A percentile compares a stretch with the other conserved stretches of the same genome.
Conservation (phyloP, 352 stramenopile species). For the Thalassiosira livingstoniorum region DNA sequence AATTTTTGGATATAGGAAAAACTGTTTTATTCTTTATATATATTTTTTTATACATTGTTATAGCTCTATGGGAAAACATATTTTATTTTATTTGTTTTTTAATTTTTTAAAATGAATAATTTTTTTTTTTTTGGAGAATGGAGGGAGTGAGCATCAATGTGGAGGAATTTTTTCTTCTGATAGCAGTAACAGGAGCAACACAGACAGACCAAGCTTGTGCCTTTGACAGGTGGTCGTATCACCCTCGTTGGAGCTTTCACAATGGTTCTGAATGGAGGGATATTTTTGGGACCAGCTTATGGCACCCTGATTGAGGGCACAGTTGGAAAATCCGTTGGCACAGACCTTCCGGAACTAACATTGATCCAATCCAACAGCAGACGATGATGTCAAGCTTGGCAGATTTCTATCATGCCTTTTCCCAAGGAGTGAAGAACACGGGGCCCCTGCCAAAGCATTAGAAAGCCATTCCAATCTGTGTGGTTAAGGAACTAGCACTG, state of each 20-base stretch:
- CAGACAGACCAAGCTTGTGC: no score
- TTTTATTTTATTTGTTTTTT: no score
- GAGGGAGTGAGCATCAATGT: no score
- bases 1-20: no score
- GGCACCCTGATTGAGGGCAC: slow-evolving; percentile 5
- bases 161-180: no score
- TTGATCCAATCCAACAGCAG: neutral
- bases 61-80: no score
- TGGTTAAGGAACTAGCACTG: neutral
- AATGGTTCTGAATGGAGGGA: neutral
- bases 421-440: neutral
- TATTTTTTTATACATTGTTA: no score
- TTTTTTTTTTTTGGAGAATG: no score
- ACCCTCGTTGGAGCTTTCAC: slow-evolving; percentile 1
- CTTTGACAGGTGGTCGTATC: no score
- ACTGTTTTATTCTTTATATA: no score
- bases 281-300: slow-evolving; percentile 3
- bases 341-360: slow-evolving; percentile 4
- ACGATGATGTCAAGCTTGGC: neutral
- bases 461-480: slow-evolving; percentile 4
- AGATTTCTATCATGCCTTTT: slow-evolving; percentile 2
- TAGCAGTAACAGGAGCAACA: no score
- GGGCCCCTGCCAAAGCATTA: neutral
- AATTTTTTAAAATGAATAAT: no score
- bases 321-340: slow-evolving; percentile 2